Base-by-base conservation (phyloP, 23 red algal species). In the Cyanidium caldarium region DNA sequence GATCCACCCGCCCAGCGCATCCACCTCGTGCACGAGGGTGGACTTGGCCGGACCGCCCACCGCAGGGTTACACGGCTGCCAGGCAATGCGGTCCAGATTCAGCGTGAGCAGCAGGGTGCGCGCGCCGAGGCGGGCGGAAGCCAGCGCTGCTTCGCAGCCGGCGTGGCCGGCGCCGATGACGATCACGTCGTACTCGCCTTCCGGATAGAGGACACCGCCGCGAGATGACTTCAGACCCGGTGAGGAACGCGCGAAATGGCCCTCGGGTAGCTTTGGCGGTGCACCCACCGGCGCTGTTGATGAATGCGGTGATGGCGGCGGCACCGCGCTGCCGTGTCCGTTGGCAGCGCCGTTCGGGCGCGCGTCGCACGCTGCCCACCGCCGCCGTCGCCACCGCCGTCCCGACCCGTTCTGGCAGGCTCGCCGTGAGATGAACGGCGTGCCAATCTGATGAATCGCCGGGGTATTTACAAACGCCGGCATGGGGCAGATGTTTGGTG, bases 41-140 rank as follows among this genome's bases (percentile, higher is more conserved):
- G 84, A 88, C 76, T 98, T 98, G 16, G 92, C 84, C 2, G 84
- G 92, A 16, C 92, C 92, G 28, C 92, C 84, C 30, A 98, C 92
- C 19, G 92, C 92, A 12, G 92, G 92, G 65, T 98, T 98, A 66
- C 92, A 98, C 7, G 92, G 92, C 46, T 96, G 92, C 92, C 92
- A 98, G 45, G 84, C 92, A 31, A 98, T 85, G 14, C 77, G 71
- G 65, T 88, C 92, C 61, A 88, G 46, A 66, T 86, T 88, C 37
- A 98, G 65, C 45, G 83, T 87, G 21, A 88, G 43, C 42, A 98
- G 58, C 0, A 98, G 58, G 1, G 92, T 98, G 19, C 45, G 76
- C 12, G 85, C 92, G 37, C 84, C 85, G 26, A 56, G 81, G 2
- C 75, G 73, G n/a, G 85, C 83, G 33, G 84, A 42, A 25, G 92